phyloP scores from a whole-genome alignment of 768 basidiomycete genomes.

The Calocybe cyanea region DNA sequence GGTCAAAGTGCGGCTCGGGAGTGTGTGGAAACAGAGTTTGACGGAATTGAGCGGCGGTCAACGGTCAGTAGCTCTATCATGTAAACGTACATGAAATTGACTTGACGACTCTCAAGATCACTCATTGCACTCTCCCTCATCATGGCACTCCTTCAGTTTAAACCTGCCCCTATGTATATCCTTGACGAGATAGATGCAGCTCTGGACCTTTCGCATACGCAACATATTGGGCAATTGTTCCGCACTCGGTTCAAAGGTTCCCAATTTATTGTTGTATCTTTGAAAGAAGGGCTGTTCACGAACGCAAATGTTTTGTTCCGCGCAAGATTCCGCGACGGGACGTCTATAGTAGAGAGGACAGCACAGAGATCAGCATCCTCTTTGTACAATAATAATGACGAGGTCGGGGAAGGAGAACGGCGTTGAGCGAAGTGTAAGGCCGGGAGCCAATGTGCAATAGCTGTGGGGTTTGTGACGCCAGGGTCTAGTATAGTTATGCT shows the following conservation, averaged over 20 bases:
- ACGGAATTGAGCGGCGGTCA: slow-evolving; percentile 98
- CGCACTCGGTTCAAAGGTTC: slow-evolving; percentile 94
- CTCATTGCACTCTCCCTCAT: slow-evolving; percentile 96
- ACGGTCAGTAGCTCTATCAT: slow-evolving; percentile 51
- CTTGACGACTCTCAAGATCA: slow-evolving; percentile 50
- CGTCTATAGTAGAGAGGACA: slow-evolving; percentile 83
- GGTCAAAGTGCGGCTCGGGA: slow-evolving; percentile 93
- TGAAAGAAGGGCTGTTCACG: slow-evolving; percentile 96
- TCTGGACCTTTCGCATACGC: slow-evolving; percentile 91
- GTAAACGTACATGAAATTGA: not conserved
- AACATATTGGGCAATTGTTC: slow-evolving; percentile 98
- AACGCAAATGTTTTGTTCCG: slow-evolving; percentile 97
- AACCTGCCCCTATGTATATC: slow-evolving; percentile 99
- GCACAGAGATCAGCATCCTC: slow-evolving; percentile 58
- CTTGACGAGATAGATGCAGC: slow-evolving; percentile 99
- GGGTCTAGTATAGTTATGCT: slow-evolving; percentile 12
- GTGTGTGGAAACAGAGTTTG: slow-evolving; percentile 96
- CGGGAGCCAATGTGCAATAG: slow-evolving; percentile 25
- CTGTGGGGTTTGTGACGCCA: not conserved
- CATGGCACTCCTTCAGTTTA: slow-evolving; percentile 99
- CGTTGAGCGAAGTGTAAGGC: slow-evolving; percentile 25
- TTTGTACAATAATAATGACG: slow-evolving; percentile 30
- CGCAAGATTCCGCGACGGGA: slow-evolving; percentile 91
- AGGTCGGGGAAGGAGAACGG: slow-evolving; percentile 22
- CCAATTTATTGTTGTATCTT: slow-evolving; percentile 95